Evolutionary conservation across 2,329 filamentous ascomycete genomes (phyloP), one percentile per base, ranked within the genome.

Genomic region (Paecilomyces fulvus): DNA sequence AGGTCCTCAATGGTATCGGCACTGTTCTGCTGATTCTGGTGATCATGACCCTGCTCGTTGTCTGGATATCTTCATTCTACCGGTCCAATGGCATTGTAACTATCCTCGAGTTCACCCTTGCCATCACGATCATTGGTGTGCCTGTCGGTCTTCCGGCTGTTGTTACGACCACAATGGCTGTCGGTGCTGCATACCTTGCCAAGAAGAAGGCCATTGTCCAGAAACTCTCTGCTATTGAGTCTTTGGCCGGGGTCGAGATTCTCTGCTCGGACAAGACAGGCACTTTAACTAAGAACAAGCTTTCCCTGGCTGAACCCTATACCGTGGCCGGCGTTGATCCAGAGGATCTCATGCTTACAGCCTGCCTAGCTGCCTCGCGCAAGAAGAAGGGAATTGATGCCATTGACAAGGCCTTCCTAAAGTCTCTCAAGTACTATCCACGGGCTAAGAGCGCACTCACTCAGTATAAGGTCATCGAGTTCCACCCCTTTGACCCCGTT

Each of bases 371-470:
- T 68, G 90, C 90, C 61, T 92, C 88, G 64, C 88, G 90, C 79
- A 95, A 94, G 84, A 92, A 92, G 83, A 95, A 95, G 81, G 90
- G 90, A 79, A 92, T 95, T 62, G 90, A 95, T 71, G 89, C 91
- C 64, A 95, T 95, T 65, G 91, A 95, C 82, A 94, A 92, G 81
- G 90, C 90, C 70, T 95, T 95, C 81, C 81, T 95, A 65, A 95
- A 94, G 80, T 83, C 88, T 21, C 84, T 95, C 61, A 84, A 84
- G 70, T 86, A 80, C 78, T 95, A 95, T 73, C 90, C 90, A 60
- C 83, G 84, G 61, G 90, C 89, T 75, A 95, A 94, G 82, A 75
- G 79, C 60, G 86, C 88, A 55, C 83, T 95, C 55, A 83, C 83
- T 77, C 89, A 90, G 78, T 95, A 92, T 83, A 88, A 86, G 75